Conservation (phyloP, 352 stramenopile genomes). For the Pythium monospermum region DNA sequence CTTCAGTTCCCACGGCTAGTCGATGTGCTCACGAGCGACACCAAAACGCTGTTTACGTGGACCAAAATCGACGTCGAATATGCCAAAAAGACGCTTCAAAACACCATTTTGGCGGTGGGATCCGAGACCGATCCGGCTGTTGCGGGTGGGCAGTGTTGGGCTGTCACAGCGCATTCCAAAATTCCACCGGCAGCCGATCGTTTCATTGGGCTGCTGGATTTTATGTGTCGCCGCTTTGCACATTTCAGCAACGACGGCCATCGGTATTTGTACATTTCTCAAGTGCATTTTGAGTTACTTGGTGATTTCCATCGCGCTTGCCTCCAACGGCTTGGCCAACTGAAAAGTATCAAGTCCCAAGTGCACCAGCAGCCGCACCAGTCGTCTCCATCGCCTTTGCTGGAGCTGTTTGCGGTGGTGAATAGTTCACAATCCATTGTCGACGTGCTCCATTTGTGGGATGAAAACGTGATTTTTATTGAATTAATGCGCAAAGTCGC, state of each 20-base stretch:
- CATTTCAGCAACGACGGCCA: constrained; percentile 61
- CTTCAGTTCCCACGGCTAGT: constrained; percentile 47
- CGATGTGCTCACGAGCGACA: constrained; percentile 52
- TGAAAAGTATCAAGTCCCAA: constrained; percentile 7
- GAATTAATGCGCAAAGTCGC: constrained; percentile 56
- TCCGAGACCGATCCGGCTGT: too few species aligned
- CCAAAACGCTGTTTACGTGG: constrained; percentile 58
- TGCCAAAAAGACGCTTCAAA: constrained; percentile 31
- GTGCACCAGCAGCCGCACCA: neutral
- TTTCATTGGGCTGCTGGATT: constrained; percentile 54
- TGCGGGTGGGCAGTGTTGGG: too few species aligned
- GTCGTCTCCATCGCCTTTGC: constrained; percentile 1
- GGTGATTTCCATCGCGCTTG: constrained; percentile 21
- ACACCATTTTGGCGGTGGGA: constrained; percentile 2
- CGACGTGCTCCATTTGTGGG: constrained; percentile 41
- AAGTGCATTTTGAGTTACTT: constrained; percentile 58
- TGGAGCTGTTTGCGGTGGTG: constrained; percentile 37
- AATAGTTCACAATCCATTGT: constrained; percentile 45
- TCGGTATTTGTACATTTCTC: constrained; percentile 71
- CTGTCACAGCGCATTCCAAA: neutral
- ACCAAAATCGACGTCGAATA: constrained; percentile 55
- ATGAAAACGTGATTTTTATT: constrained; percentile 65
- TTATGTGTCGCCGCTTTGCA: constrained; percentile 57
- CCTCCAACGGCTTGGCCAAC: constrained; percentile 2
- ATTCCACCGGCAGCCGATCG: constrained; percentile 20